Evolutionary conservation across 495 filamentous ascomycete species (phyloP), one percentile per base, ranked within the genome.

Genomic region (Neurospora cerealis): DNA sequence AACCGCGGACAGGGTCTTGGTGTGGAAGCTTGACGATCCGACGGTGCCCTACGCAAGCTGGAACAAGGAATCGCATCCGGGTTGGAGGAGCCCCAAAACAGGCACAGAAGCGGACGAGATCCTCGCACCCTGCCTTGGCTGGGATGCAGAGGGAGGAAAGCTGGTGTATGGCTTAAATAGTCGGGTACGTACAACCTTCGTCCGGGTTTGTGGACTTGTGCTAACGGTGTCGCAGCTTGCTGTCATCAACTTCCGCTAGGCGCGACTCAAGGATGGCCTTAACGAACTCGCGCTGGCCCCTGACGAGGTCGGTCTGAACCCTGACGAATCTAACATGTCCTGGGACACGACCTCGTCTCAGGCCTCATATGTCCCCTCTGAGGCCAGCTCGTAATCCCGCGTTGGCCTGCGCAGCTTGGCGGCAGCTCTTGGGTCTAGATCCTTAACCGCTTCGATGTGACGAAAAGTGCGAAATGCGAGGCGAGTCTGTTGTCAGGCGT

Each of bases 61-160:
- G 91, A 85, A 77, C 69, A 75, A 84, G 71, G 76, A 79, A 5
- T 79, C 83, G 21, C 84, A 88, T 71, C 80, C 81, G 0, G 85
- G 85, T 9, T 87, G 86, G 86, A 78, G 83, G 19, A 87, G 85
- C 54, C 86, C 87, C n/a, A 83, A 80, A 36, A 77, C 83, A 13
- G 83, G 81, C 19, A 77, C 83, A 4, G 85, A 87, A 13, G 15
- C 75, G 1, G 82, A 85, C 13, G 86, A 88, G 40, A 81, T 83
- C 37, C 81, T 83, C 69, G 80, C 83, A 41, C 87, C 90, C 48
- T 90, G 88, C 73, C 78, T 95, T 24, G 87, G 88, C 69, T 97
- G 93, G 93, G 92, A 95, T 82, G 85, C 87, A 0, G 88, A 93
- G 79, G 91, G 92, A 2, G 89, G 91, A 76, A 90, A 88, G 78